Percentiles rank a stretch among this genome's conserved stretches.
Conservation (phyloP, 257 asterid species). For the Solanum pinnatisectum region DNA sequence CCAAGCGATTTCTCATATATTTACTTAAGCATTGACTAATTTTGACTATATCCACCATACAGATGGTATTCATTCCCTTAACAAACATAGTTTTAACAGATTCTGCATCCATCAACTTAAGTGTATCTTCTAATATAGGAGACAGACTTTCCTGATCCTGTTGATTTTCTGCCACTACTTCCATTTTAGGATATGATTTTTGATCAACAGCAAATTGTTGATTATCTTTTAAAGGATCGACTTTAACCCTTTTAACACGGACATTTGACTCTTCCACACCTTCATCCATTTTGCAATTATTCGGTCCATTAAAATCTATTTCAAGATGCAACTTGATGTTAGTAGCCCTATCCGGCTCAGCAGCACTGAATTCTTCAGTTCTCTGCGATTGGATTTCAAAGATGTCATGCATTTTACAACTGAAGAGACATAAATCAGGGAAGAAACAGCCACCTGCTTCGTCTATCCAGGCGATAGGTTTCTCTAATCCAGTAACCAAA, state of each 20-base stretch:
- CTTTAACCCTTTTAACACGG: constrained; percentile 19
- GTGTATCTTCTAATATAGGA: constrained; percentile 6
- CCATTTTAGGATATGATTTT: constrained; percentile 24
- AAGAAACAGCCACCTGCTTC: constrained; percentile 65
- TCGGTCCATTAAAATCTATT: constrained; percentile 47
- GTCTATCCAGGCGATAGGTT: constrained; percentile 86
- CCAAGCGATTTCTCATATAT: constrained; percentile 37
- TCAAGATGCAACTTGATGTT: constrained; percentile 66
- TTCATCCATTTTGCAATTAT: constrained; percentile 33
- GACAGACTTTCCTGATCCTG: constrained; percentile 14
- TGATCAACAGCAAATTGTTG: constrained; percentile 19
- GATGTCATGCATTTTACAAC: constrained; percentile 12
- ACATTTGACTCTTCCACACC: constrained; percentile 67
- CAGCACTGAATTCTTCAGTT: constrained; percentile 11
- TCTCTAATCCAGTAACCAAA: constrained; percentile 46
- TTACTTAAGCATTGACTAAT: constrained; percentile 27
- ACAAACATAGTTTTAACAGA: constrained; percentile 36
- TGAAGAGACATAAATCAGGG: constrained; percentile 43
- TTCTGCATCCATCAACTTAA: constrained; percentile 21
- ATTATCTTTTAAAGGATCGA: constrained; percentile 24
- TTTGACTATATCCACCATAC: constrained; percentile 31
- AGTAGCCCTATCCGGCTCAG: constrained; percentile 23
- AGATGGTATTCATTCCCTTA: constrained; percentile 28
- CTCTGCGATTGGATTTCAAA: constrained; percentile 1
- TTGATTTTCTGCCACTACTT: constrained; percentile 17